phyloP scores from a whole-genome alignment of 352 stramenopile genomes.

The Peronospora farinosa region DNA sequence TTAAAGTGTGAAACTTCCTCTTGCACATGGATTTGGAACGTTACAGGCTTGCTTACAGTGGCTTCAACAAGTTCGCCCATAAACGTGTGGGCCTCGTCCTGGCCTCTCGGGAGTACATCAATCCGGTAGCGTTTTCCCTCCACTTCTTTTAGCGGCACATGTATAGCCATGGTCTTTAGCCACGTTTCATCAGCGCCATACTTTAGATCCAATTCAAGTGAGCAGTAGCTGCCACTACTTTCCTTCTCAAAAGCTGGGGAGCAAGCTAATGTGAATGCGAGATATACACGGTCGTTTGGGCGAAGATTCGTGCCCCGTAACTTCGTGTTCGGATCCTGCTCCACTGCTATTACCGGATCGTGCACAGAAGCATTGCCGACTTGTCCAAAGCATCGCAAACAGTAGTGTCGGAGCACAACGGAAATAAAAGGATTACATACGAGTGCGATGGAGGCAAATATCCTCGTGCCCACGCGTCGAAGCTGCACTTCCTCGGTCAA shows the following conservation, averaged over 20 bases:
- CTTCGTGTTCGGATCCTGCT: conserved; percentile 35
- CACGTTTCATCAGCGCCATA: conserved; percentile 12
- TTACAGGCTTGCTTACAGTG: conserved; percentile 36
- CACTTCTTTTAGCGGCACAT: conserved; percentile 23
- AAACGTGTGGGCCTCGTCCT: conserved; percentile 5
- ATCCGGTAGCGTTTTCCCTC: conserved; percentile 35
- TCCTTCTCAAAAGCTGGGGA: conserved; percentile 13
- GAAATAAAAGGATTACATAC: conserved; percentile 32
- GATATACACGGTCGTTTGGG: conserved; percentile 30
- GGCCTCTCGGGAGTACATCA: conserved; percentile 27
- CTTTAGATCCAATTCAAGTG: conserved; percentile 15
- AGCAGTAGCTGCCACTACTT: conserved; percentile 8
- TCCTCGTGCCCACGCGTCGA: conserved; percentile 26
- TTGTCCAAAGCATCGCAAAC: conserved; percentile 11
- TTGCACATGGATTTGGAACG: conserved; percentile 41
- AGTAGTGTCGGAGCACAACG: conserved; percentile 33
- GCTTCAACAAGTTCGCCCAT: conserved; percentile 13
- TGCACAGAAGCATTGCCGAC: background rate
- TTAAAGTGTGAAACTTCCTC: conserved; percentile 14
- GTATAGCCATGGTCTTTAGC: conserved; percentile 24
- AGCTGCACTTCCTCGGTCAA: conserved; percentile 33
- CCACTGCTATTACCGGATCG: conserved; percentile 5
- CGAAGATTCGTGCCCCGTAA: conserved; percentile 27
- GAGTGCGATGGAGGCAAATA: conserved; percentile 33
- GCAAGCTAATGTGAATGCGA: conserved; percentile 35